These are phyloP conservation scores for Rubus parviflorus DNA, from an alignment of 306 rosid species.

Conservation along the genomic window DNA sequence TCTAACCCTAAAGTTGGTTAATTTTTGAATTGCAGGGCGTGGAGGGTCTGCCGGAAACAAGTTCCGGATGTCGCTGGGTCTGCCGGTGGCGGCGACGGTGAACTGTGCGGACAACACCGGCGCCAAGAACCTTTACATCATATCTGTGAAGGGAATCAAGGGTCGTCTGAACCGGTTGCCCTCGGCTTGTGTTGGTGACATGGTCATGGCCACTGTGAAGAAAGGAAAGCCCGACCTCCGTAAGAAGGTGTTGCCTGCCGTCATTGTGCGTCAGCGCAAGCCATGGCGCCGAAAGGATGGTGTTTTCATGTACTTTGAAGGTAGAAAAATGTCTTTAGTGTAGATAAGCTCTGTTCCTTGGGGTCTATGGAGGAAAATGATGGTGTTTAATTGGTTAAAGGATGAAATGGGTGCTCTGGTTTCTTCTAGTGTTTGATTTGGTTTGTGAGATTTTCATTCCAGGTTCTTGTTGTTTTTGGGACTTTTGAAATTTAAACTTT, in stretches of 20 bases:
- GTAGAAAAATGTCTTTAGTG: neutral
- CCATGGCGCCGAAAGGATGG: slow-evolving; percentile 69
- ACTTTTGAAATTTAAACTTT: too few species aligned
- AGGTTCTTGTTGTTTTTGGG: too few species aligned
- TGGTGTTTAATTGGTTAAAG: too few species aligned
- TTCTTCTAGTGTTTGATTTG: too few species aligned
- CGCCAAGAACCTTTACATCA: slow-evolving; percentile 53
- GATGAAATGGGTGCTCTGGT: too few species aligned
- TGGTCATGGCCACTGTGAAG: slow-evolving; percentile 59
- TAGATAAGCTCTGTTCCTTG: too few species aligned
- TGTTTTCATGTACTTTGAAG: slow-evolving; percentile 60
- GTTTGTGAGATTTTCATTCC: too few species aligned
- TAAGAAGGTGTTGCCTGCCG: slow-evolving; percentile 65
- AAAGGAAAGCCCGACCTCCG: slow-evolving; percentile 63
- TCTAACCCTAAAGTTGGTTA: too few species aligned
- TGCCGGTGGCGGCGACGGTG: slow-evolving; percentile 64
- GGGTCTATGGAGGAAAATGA: too few species aligned
- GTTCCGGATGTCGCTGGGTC: slow-evolving; percentile 66
- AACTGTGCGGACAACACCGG: slow-evolving; percentile 63
- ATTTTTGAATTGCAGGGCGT: slow-evolving; percentile 42
- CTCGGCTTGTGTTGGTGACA: slow-evolving; percentile 62
- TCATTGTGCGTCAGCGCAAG: slow-evolving; percentile 57
- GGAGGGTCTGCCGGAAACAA: slow-evolving; percentile 59
- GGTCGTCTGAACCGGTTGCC: slow-evolving; percentile 59
- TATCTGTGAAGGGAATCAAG: slow-evolving; percentile 52